Conservation (phyloP, 768 basidiomycete species). For the Mycena alexandri region DNA sequence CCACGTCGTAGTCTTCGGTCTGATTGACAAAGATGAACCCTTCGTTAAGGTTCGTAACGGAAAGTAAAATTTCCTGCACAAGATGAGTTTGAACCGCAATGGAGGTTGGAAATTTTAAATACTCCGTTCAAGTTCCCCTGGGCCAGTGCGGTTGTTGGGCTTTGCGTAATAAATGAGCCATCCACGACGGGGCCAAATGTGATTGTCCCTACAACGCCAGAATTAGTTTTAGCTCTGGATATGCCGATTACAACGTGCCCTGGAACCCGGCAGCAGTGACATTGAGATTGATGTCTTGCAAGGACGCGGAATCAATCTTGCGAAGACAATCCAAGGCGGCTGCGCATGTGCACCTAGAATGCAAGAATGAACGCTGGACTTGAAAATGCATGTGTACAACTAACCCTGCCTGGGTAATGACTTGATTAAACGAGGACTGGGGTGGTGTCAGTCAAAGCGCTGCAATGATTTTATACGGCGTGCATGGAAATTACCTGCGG, state of each 20-base stretch:
- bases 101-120: background rate
- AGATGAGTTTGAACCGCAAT: background rate
- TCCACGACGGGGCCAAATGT: constrained; percentile 51
- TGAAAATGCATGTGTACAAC: background rate
- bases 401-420: constrained; percentile 37
- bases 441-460: too few species aligned
- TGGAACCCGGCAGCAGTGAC: background rate
- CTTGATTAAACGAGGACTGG: constrained; percentile 36
- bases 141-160: constrained; percentile 44
- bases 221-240: constrained; percentile 36
- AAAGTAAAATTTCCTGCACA: constrained; percentile 35
- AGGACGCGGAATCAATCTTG: background rate
- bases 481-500: constrained; percentile 6
- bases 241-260: constrained; percentile 40
- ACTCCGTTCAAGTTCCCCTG: constrained; percentile 8
- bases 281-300: background rate
- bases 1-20: background rate
- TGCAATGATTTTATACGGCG: too few species aligned
- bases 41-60: constrained; percentile 44
- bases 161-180: constrained; percentile 47
- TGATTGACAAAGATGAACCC: constrained; percentile 40
- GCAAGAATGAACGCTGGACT: too few species aligned
- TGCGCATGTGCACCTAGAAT: background rate
- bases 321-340: background rate
- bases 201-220: constrained; percentile 44